Evolutionary conservation across 2,329 filamentous ascomycete species (phyloP).

Genomic region (Ophiostoma populinum): DNA sequence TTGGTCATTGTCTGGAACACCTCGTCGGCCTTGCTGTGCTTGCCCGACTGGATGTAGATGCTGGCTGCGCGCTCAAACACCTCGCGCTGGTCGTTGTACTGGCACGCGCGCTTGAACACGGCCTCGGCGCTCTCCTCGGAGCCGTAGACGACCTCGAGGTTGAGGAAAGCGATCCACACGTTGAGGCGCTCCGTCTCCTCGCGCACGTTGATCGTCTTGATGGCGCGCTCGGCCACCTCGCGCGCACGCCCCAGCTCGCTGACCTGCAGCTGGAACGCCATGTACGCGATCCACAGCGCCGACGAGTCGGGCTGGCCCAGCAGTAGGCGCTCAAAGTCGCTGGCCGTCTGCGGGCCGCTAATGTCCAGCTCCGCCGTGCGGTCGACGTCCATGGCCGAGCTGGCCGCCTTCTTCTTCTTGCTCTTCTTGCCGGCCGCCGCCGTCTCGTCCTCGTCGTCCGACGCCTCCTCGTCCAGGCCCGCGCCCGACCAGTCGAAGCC

Average conservation of each 20-base stretch:
- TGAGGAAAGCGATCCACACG: slow-evolving; percentile 86
- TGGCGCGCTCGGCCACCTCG: slow-evolving; percentile 75
- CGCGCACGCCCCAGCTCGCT: slow-evolving; percentile 79
- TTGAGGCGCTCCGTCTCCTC: slow-evolving; percentile 89
- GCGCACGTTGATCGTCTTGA: slow-evolving; percentile 78
- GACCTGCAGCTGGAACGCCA: slow-evolving; percentile 94
- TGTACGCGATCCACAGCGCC: slow-evolving; percentile 86
- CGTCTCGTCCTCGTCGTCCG: slow-evolving; percentile 20
- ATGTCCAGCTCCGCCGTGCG: slow-evolving; percentile 81
- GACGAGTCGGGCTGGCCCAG: slow-evolving; percentile 90
- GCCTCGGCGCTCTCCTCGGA: slow-evolving; percentile 67
- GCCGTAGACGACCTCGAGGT: slow-evolving; percentile 83
- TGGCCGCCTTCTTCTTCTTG: slow-evolving; percentile 62
- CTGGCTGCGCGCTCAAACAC: slow-evolving; percentile 79
- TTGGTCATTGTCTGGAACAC: slow-evolving; percentile 77
- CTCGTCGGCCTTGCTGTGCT: slow-evolving; percentile 71
- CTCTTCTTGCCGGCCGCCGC: slow-evolving; percentile 15
- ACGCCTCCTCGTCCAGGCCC: slow-evolving; percentile 38
- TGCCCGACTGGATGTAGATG: slow-evolving; percentile 87
- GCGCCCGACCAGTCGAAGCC: slow-evolving; percentile 82
- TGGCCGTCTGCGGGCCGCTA: slow-evolving; percentile 72
- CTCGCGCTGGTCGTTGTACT: slow-evolving; percentile 83
- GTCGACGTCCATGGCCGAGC: slow-evolving; percentile 72
- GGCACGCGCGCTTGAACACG: slow-evolving; percentile 79
- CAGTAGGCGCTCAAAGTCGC: slow-evolving; percentile 85